Evolutionary conservation across 2,329 filamentous ascomycete species (phyloP).

Genomic region (Diaporthe caulivora): DNA sequence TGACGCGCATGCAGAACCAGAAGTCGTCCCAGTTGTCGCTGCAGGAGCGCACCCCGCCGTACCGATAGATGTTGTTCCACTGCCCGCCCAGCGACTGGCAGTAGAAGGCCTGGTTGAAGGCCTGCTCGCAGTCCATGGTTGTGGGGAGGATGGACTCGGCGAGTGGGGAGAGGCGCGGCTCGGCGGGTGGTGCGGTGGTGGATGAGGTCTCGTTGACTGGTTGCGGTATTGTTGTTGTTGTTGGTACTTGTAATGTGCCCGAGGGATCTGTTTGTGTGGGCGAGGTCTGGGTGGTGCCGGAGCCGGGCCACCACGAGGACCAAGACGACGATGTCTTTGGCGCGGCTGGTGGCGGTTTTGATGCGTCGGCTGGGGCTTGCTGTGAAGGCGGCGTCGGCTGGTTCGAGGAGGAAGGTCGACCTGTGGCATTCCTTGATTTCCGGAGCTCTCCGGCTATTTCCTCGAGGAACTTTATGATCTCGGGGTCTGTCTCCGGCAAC

Average conservation of each 20-base stretch:
- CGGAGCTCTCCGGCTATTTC: slow-evolving; percentile 35
- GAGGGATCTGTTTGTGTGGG: slow-evolving; percentile 37
- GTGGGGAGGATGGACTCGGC: slow-evolving; percentile 81
- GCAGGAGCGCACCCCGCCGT: slow-evolving; percentile 82
- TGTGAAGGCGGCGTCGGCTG: background rate
- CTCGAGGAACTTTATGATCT: slow-evolving; percentile 66
- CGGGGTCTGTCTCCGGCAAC: slow-evolving; percentile 55
- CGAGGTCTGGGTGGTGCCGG: slow-evolving; percentile 40
- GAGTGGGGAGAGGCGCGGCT: slow-evolving; percentile 56
- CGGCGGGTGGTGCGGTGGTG: slow-evolving; percentile 32
- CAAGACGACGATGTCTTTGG: slow-evolving; percentile 47
- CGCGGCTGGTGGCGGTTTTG: slow-evolving; percentile 48
- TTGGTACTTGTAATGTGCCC: slow-evolving; percentile 40
- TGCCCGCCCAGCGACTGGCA: slow-evolving; percentile 93
- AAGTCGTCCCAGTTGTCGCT: slow-evolving; percentile 91
- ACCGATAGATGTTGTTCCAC: slow-evolving; percentile 91
- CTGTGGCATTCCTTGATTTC: background rate
- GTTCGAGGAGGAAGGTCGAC: background rate
- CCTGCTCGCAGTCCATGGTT: slow-evolving; percentile 87
- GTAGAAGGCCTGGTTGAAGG: slow-evolving; percentile 94
- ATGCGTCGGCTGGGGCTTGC: slow-evolving; percentile 42
- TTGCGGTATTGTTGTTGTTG: slow-evolving; percentile 41
- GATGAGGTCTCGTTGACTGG: no score
- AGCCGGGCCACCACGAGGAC: slow-evolving; percentile 49
- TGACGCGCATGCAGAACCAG: slow-evolving; percentile 96